phyloP scores from a whole-genome alignment of 2,329 filamentous ascomycete species.

The Fusarium sp. region DNA sequence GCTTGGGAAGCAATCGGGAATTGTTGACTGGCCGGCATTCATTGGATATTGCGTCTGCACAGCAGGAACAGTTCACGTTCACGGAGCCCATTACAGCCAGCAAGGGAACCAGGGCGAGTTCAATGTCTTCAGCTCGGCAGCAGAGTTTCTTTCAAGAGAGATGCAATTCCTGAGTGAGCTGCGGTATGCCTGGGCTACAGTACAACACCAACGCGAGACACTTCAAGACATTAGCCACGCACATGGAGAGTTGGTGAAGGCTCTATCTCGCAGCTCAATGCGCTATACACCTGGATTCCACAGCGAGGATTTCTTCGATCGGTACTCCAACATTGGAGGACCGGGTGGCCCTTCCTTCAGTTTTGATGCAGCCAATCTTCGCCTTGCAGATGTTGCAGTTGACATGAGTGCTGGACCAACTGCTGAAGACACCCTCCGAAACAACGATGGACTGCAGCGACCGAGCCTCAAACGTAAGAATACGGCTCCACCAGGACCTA shows the following conservation, averaged over 20 bases:
- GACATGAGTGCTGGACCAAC: constrained; percentile 69
- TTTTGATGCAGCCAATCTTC: constrained; percentile 80
- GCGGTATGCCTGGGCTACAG: constrained; percentile 77
- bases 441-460: constrained; percentile 43
- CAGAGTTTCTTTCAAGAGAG: constrained; percentile 78
- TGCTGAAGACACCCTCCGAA: constrained; percentile 56
- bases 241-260: constrained; percentile 83
- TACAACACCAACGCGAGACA: constrained; percentile 82
- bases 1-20: constrained; percentile 75
- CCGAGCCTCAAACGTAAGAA: constrained; percentile 61
- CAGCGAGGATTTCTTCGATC: constrained; percentile 86
- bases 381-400: constrained; percentile 71
- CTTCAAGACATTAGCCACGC: constrained; percentile 80
- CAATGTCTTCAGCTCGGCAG: constrained; percentile 69
- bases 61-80: constrained; percentile 87
- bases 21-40: constrained; percentile 86
- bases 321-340: constrained; percentile 70
- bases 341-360: constrained; percentile 66
- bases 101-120: constrained; percentile 58
- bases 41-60: constrained; percentile 88
- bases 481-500: constrained; percentile 50
- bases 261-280: constrained; percentile 70
- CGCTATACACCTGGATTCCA: constrained; percentile 83
- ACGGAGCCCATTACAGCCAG: constrained; percentile 81
- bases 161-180: constrained; percentile 83